Evolutionary conservation across 495 filamentous ascomycete genomes (phyloP).

Genomic region (Opeltia flavorubescens): DNA sequence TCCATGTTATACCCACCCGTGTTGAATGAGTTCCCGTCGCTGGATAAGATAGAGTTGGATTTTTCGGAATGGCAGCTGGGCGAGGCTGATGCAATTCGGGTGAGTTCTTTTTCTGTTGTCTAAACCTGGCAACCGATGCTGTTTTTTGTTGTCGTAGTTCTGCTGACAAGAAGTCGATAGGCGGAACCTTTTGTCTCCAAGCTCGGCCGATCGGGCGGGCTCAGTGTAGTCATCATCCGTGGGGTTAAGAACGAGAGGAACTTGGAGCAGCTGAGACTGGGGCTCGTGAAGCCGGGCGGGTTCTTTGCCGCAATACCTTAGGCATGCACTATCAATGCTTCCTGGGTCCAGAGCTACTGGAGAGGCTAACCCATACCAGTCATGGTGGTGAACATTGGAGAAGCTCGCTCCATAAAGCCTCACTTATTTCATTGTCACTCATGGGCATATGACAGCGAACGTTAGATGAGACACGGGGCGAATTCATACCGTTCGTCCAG

Average conservation of each 20-base stretch:
- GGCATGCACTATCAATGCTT: no score
- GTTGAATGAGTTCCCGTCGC: neutral
- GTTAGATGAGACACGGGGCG: no score
- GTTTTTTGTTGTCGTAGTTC: neutral
- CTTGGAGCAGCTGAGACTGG: neutral
- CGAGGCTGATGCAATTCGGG: neutral
- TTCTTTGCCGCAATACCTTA: neutral
- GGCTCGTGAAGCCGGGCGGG: conserved; percentile 2
- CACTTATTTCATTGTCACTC: no score
- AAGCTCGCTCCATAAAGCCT: no score
- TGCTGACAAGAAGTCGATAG: neutral
- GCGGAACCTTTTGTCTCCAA: conserved; percentile 1
- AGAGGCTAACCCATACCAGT: no score
- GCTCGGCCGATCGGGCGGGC: neutral
- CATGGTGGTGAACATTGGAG: no score
- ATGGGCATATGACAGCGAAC: no score
- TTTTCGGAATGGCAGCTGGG: conserved; percentile 4
- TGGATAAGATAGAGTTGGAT: conserved; percentile 2
- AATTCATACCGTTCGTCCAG: no score
- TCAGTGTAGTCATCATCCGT: neutral
- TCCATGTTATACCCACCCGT: neutral
- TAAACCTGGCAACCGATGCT: neutral
- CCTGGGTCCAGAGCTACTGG: no score
- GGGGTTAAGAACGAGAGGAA: neutral
- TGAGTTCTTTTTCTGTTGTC: neutral